phyloP scores from a whole-genome alignment of 2,329 filamentous ascomycete genomes.

The Verticillium nonalfalfae region DNA sequence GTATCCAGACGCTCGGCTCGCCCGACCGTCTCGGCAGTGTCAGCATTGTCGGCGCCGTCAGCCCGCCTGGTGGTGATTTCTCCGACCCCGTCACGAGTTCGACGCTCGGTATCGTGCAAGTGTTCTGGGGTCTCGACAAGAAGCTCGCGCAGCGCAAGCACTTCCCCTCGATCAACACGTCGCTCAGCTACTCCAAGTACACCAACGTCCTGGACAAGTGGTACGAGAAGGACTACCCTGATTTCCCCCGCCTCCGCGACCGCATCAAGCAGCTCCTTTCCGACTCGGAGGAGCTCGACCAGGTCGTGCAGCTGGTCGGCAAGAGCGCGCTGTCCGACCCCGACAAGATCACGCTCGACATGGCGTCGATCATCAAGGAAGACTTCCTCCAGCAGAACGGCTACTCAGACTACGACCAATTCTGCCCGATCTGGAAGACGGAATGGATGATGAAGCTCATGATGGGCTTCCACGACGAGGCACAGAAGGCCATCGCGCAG shows the following conservation, averaged over 20 bases:
- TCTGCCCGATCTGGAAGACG: constrained; percentile 99
- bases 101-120: constrained; percentile 94
- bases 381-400: constrained; percentile 99
- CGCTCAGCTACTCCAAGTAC: constrained; percentile 95
- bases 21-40: constrained; percentile 87
- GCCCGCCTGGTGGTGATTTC: constrained; percentile 96
- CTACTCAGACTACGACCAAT: constrained; percentile 98
- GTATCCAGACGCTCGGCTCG: constrained; percentile 77
- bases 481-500: constrained; percentile 88
- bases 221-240: constrained; percentile 89
- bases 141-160: constrained; percentile 98
- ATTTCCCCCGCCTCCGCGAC: constrained; percentile 89
- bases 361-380: constrained; percentile 89
- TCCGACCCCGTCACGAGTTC: constrained; percentile 93
- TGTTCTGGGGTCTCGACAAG: constrained; percentile 99
- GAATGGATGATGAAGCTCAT: constrained; percentile 99
- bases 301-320: constrained; percentile 96
- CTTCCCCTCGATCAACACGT: constrained; percentile 97
- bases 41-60: constrained; percentile 96
- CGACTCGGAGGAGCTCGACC: constrained; percentile 94
- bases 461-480: constrained; percentile 96
- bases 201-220: constrained; percentile 80
- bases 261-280: constrained; percentile 90
- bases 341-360: constrained; percentile 97
- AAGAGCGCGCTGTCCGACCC: constrained; percentile 94